Evolutionary conservation across 164 flowering plant species (phyloP).

Genomic region (Tinospora cordifolia): DNA sequence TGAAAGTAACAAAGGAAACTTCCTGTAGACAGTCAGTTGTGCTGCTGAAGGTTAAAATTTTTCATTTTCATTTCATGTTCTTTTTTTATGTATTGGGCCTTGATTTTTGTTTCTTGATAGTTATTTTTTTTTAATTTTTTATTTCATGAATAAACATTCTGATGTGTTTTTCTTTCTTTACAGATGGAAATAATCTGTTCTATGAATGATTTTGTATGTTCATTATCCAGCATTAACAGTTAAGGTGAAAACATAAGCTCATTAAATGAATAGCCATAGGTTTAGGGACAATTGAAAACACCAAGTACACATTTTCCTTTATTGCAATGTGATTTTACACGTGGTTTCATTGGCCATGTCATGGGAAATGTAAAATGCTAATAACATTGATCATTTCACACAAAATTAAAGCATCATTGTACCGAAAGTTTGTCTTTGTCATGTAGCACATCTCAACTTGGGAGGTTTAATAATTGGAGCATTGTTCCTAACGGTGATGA

Average conservation of each 20-base stretch:
- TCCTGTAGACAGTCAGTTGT: no score
- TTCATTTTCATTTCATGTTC: no score
- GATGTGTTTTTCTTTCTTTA: background rate
- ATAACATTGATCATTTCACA: constrained; percentile 4
- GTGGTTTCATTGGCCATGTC: constrained; percentile 12
- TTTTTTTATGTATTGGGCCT: no score
- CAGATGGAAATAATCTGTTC: no score
- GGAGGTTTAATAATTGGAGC: constrained; percentile 9
- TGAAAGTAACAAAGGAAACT: no score
- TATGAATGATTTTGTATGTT: background rate
- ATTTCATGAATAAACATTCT: background rate
- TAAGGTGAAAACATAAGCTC: background rate
- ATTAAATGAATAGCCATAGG: background rate
- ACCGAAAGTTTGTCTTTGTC: constrained; percentile 3
- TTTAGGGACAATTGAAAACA: background rate
- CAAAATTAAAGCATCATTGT: constrained; percentile 7
- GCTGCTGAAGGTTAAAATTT: no score
- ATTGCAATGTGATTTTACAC: constrained; percentile 19
- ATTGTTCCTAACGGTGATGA: background rate
- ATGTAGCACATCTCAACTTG: constrained; percentile 7
- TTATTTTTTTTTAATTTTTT: no score
- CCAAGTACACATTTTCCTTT: constrained; percentile 10
- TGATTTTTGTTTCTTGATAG: no score
- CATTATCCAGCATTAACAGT: background rate
- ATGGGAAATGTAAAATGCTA: constrained; percentile 10